A percentile compares a stretch with the other conserved stretches of the same genome.
Conservation (phyloP, 2,329 filamentous ascomycete genomes). For the Hypoxylon rubiginosum region DNA sequence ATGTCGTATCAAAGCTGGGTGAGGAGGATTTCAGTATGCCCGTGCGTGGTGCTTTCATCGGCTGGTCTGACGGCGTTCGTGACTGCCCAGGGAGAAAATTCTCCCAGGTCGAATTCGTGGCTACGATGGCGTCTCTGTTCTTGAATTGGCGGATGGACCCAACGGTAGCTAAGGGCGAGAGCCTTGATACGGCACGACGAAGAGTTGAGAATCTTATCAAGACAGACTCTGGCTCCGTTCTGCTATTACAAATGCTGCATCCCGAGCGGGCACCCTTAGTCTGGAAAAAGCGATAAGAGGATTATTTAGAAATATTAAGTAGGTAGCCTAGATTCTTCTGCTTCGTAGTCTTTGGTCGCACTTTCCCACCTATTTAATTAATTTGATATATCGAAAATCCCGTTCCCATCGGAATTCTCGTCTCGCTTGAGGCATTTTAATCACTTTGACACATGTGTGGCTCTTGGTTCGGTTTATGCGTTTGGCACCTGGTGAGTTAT, state of each 20-base stretch:
- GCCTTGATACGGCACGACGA: slow-evolving; percentile 17
- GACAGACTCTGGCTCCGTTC: slow-evolving; percentile 33
- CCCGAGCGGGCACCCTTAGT: slow-evolving; percentile 39
- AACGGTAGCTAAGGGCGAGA: slow-evolving; percentile 23
- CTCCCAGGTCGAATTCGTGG: slow-evolving; percentile 53
- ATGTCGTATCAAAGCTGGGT: slow-evolving; percentile 2
- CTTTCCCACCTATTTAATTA: too few relatives aligned
- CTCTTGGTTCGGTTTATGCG: too few relatives aligned
- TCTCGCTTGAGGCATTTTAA: too few relatives aligned
- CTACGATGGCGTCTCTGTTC: slow-evolving; percentile 38
- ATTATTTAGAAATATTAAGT: neutral
- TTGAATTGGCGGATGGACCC: slow-evolving; percentile 36
- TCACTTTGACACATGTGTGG: too few relatives aligned
- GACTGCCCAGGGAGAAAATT: slow-evolving; percentile 51
- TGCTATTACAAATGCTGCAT: slow-evolving; percentile 43
- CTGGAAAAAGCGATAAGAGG: slow-evolving; percentile 29
- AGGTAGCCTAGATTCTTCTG: too few relatives aligned
- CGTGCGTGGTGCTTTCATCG: slow-evolving; percentile 43
- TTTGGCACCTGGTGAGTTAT: too few relatives aligned
- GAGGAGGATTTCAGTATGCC: slow-evolving; percentile 41
- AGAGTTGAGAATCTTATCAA: slow-evolving; percentile 35
- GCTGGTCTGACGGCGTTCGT: slow-evolving; percentile 51
- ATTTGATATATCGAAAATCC: too few relatives aligned
- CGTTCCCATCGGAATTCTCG: too few relatives aligned
- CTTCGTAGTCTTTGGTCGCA: too few relatives aligned